Base-by-base conservation (phyloP, 1,284 basidiomycete genomes). In the Schizopora paradoxa region DNA sequence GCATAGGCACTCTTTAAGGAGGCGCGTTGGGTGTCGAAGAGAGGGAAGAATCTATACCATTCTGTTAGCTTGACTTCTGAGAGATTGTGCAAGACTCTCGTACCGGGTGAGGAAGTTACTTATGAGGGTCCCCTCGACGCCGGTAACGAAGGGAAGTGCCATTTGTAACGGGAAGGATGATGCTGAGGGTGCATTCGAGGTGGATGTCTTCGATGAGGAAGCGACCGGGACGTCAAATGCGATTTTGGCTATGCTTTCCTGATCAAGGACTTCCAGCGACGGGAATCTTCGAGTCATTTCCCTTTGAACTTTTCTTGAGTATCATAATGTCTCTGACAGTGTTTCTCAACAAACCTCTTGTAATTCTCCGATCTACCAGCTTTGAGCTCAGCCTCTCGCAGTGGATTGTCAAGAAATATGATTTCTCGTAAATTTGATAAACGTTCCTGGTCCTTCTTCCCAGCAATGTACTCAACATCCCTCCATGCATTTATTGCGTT, bases 91-190 rank as follows among this genome's bases (percentile, higher is more conserved):
- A 32, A 18, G 44, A 18, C 14, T 23, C 16, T 59, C 82, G 49
- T 56, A 88, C 83, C 86, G 79, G 53, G 79, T 72, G 41, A 93
- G 74, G 67, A 94, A 94, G 51, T 73, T 77, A 60, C 80, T 85
- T 51, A 88, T 72, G 51, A 88, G 56, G 23, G 71, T 64, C 7
- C 77, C 75, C 51, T 82, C 80, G 10, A 86, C 84, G 22, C 84
- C 84, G 10, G 85, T 83, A 35, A 88, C 75, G 58, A 92, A 87
- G 0, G 86, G 82, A 1, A 79, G 68, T 29, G 73, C 72, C 79
- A 91, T 87, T 35, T 77, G 73, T 27, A 72, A 66, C 0, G 89
- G 86, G 59, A 93, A 94, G 2, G 76, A 74, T 10, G 72, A 80
- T 25, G 84, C 70, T 35, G 63, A 68, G 0, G 75, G 71, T 34